Conservation (phyloP, 2,329 filamentous ascomycete genomes). For the Canariomyces notabilis region DNA sequence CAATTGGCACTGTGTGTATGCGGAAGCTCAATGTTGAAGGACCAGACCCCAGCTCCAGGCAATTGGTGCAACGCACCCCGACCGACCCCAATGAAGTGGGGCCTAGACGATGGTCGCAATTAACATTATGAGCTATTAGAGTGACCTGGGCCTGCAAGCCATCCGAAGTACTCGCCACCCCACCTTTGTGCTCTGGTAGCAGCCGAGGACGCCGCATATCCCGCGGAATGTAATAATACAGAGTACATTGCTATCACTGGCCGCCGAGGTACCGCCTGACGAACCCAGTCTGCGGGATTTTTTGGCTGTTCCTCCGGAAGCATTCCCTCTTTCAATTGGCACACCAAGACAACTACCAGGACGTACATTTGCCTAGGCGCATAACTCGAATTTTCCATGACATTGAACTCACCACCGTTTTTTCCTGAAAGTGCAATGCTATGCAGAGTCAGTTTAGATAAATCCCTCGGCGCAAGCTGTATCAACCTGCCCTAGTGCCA, state of each 20-base stretch:
- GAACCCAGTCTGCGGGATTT: slow-evolving; percentile 27
- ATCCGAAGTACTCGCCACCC: slow-evolving; percentile 26
- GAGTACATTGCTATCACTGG: slow-evolving; percentile 27
- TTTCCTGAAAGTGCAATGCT: not conserved
- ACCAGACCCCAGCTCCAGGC: slow-evolving; percentile 5
- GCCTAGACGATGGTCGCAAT: slow-evolving; percentile 25
- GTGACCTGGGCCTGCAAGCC: slow-evolving; percentile 28
- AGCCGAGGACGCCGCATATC: slow-evolving; percentile 22
- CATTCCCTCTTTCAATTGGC: slow-evolving; percentile 10
- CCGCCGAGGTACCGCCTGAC: slow-evolving; percentile 22
- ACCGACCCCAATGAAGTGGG: slow-evolving; percentile 14
- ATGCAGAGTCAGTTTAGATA: not conserved
- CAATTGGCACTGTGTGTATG: slow-evolving; percentile 21
- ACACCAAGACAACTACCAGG: slow-evolving; percentile 9
- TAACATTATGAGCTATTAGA: slow-evolving; percentile 14
- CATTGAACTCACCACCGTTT: slow-evolving; percentile 3
- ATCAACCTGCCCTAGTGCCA: slow-evolving; percentile 1
- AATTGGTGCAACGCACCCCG: slow-evolving; percentile 14
- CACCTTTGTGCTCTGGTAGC: slow-evolving; percentile 12
- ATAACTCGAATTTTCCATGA: not conserved
- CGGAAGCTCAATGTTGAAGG: slow-evolving; percentile 10
- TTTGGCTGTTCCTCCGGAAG: slow-evolving; percentile 20
- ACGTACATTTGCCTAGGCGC: not conserved
- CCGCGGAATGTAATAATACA: slow-evolving; percentile 20
- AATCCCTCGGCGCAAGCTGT: slow-evolving; percentile 6